Evolutionary conservation across 2,329 filamentous ascomycete genomes (phyloP).

Genomic region (Ophiostoma sp.): DNA sequence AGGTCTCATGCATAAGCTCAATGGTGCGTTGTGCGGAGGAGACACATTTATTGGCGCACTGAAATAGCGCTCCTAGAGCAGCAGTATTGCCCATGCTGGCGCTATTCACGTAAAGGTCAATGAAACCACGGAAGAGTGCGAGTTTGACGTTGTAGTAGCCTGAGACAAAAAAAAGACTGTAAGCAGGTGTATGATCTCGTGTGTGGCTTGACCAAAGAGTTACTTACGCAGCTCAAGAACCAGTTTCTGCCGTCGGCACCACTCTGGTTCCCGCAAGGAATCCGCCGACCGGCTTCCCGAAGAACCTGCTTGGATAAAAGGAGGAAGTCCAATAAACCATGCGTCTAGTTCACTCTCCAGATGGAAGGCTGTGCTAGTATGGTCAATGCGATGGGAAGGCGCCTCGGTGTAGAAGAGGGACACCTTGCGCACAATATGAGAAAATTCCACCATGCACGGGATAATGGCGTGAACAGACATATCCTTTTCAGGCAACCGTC

Average conservation of each 20-base stretch:
- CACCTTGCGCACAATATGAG: neutral
- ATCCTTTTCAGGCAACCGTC: neutral
- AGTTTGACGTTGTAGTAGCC: neutral
- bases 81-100: neutral
- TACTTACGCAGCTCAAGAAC: neutral
- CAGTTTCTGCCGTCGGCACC: neutral
- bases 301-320: neutral
- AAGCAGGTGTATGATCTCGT: no score
- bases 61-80: neutral
- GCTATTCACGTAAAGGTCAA: neutral
- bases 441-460: neutral
- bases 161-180: no score
- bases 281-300: neutral
- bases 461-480: neutral
- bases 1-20: neutral
- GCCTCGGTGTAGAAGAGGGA: neutral
- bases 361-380: neutral
- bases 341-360: neutral
- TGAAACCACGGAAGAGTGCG: neutral
- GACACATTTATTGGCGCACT: neutral
- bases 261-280: neutral
- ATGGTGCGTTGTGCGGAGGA: neutral
- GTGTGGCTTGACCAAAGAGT: no score
- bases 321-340: neutral
- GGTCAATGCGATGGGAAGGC: neutral